Conservation (phyloP, 495 filamentous ascomycete genomes). For the Penicillium bialowiezense region DNA sequence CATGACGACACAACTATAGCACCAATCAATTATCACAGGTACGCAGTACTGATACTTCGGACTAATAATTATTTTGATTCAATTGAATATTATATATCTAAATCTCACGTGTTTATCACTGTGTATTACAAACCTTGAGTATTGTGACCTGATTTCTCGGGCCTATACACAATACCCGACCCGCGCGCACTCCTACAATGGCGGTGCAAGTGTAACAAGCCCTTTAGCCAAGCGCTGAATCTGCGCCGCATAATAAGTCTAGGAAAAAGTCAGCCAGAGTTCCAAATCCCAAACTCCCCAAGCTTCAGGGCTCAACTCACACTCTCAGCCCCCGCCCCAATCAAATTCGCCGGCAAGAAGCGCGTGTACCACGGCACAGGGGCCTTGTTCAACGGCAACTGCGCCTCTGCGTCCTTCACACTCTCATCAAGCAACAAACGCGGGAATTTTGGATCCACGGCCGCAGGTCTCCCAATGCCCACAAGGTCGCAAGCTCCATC, state of each 20-base stretch:
- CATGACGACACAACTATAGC: slow-evolving; percentile 6
- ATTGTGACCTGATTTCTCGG: too few species aligned
- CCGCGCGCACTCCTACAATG: too few species aligned
- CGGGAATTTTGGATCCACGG: slow-evolving; percentile 47
- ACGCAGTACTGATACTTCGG: too few species aligned
- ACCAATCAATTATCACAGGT: too few species aligned
- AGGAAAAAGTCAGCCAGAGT: slow-evolving; percentile 10
- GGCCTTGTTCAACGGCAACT: slow-evolving; percentile 35
- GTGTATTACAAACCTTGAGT: too few species aligned
- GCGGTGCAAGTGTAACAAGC: slow-evolving; percentile 30
- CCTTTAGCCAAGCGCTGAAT: slow-evolving; percentile 38
- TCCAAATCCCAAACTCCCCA: neutral
- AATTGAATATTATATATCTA: too few species aligned
- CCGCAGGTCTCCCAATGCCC: slow-evolving; percentile 54
- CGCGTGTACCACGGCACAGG: slow-evolving; percentile 29
- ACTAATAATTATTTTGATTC: too few species aligned
- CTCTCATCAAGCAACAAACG: slow-evolving; percentile 51
- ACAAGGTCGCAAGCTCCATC: slow-evolving; percentile 56
- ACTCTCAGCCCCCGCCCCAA: slow-evolving; percentile 46
- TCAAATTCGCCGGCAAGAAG: slow-evolving; percentile 31
- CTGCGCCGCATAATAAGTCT: slow-evolving; percentile 41
- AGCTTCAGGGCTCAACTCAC: slow-evolving; percentile 32
- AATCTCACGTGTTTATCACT: too few species aligned
- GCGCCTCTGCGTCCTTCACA: slow-evolving; percentile 48
- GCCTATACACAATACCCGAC: too few species aligned